Evolutionary conservation across 1,284 basidiomycete species (phyloP), one percentile per base, ranked within the genome.

Genomic region (Ganoderma lucidum): DNA sequence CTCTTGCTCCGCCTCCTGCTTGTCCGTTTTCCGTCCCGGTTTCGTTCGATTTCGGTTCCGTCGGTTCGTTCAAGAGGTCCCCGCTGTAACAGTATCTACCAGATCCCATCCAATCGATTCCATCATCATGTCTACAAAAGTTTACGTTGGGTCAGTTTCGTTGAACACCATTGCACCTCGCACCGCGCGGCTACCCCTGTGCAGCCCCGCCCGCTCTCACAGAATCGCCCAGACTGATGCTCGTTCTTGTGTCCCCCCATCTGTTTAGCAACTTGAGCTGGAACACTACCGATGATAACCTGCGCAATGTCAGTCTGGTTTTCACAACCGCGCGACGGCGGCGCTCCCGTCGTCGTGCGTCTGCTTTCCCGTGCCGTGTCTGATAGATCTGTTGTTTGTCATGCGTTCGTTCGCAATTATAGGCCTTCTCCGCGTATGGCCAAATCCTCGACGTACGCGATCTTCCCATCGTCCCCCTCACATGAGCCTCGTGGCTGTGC

Each of bases 201-300:
- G 67, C 59, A 41, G 63, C 62, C 63, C 14, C 62, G 41, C 56
- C 60, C 53, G 62, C 62, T 61, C 58, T 58, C 71, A 51, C 48
- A 64, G 66, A 72, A 71, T 70, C 63, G 70, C 70, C 35, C 71
- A 71, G 77, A 80, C 81, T 82, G 79, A 82, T 81, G 67, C 74
- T 72, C 69, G 53, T 56, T 65, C 72, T 65, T 70, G 51, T 19
- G 59, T 71, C 23, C 69, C 65, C 48, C 70, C 65, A 64, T 72
- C 70, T 68, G 82, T 86, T 82, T 89, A 94, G 92, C 86, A 94
- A 94, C 89, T 86, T 94, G 87, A 93, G 92, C 87, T 94, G 95
- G 95, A 95, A 94, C 89, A 96, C 95, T 82, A 96, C 90, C 80
- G 95, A 96, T 89, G 95, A 96, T 67, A 89, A 89, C 72, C 88